Percentiles rank a stretch among this genome's conserved stretches.
These are phyloP conservation scores for Leccinum cinnamomeum DNA, from an alignment of 1,284 basidiomycete genomes.

Conservation along the genomic window DNA sequence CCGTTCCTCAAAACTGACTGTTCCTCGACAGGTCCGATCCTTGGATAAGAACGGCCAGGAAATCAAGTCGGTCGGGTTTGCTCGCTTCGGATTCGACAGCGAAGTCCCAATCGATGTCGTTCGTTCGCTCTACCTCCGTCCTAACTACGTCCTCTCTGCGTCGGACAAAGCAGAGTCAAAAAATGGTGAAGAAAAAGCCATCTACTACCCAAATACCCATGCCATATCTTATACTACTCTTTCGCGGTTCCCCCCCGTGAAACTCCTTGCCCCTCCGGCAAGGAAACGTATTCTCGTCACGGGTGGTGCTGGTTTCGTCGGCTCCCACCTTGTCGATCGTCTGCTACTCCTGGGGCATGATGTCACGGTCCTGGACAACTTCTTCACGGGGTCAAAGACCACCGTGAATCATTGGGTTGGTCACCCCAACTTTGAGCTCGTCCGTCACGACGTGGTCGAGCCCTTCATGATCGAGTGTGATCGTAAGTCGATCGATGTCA, in stretches of 20 bases:
- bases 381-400: conserved; percentile 96
- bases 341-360: conserved; percentile 98
- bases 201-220: conserved; percentile 74
- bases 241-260: conserved; percentile 89
- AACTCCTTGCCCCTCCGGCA: conserved; percentile 71
- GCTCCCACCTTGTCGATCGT: conserved; percentile 95
- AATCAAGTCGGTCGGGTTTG: conserved; percentile 76
- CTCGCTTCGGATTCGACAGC: conserved; percentile 87
- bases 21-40: conserved; percentile 48
- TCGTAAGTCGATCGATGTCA: conserved; percentile 52
- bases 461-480: conserved; percentile 98
- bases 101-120: conserved; percentile 77
- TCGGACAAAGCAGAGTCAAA: conserved; percentile 40
- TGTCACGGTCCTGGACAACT: conserved; percentile 97
- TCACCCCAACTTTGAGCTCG: conserved; percentile 97
- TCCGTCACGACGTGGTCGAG: conserved; percentile 95
- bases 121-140: conserved; percentile 83
- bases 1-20: conserved; percentile 12
- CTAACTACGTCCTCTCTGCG: conserved; percentile 65
- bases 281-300: conserved; percentile 93
- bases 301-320: conserved; percentile 96
- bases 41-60: conserved; percentile 75
- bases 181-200: conserved; percentile 52
- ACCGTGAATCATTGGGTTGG: conserved; percentile 94
- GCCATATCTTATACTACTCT: conserved; percentile 91